Conservation (phyloP, 2,329 filamentous ascomycete genomes). For the Triangularia verruculosa region DNA sequence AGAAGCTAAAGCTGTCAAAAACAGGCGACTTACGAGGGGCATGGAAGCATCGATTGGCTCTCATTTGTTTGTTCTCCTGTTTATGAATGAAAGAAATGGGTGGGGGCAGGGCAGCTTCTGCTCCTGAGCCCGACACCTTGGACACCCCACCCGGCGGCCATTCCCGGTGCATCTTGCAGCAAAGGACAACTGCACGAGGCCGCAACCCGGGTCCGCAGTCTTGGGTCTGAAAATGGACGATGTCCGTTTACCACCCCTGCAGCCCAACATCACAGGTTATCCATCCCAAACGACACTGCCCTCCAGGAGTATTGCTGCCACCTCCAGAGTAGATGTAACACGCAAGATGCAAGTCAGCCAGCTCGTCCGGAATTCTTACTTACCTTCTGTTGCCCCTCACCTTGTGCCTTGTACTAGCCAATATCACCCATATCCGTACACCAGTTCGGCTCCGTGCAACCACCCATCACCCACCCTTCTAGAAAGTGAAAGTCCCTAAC, state of each 20-base stretch:
- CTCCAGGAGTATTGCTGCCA: neutral
- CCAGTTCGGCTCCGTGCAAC: neutral
- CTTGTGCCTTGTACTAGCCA: neutral
- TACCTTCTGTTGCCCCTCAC: no score
- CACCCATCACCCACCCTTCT: neutral
- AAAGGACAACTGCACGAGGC: neutral
- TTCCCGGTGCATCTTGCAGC: conserved; percentile 12
- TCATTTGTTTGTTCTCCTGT: neutral
- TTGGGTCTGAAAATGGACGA: neutral
- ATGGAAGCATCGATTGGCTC: neutral
- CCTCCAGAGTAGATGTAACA: no score
- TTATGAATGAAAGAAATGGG: neutral
- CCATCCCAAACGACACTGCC: neutral
- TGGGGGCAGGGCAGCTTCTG: neutral
- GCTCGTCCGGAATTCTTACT: neutral
- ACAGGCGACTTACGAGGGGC: neutral
- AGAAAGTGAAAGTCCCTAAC: neutral
- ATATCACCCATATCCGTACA: neutral
- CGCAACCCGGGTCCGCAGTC: conserved; percentile 10
- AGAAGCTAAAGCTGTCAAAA: neutral
- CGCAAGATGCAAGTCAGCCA: neutral
- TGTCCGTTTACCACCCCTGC: neutral
- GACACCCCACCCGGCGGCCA: conserved; percentile 16
- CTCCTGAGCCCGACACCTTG: neutral
- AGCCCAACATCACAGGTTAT: neutral